These are phyloP conservation scores for Articulospora tetracladia DNA, from an alignment of 495 filamentous ascomycete genomes.

Conservation along the genomic window DNA sequence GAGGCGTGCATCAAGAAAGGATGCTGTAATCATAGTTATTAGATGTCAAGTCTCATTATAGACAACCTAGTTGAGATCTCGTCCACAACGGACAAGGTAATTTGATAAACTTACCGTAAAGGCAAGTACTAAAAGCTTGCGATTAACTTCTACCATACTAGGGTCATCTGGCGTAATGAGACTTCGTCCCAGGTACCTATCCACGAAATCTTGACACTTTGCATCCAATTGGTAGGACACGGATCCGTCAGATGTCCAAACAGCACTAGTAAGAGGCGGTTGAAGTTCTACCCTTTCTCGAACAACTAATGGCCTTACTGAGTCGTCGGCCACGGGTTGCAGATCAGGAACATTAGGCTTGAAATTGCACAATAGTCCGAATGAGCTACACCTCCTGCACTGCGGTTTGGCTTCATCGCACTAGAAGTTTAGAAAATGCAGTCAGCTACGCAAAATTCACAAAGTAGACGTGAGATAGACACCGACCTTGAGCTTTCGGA, in stretches of 20 bases:
- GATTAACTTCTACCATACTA: conserved; percentile 35
- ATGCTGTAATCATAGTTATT: conserved; percentile 32
- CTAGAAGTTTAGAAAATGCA: conserved; percentile 21
- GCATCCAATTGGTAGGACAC: conserved; percentile 32
- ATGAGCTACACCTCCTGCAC: conserved; percentile 40
- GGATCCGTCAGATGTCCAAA: conserved; percentile 25
- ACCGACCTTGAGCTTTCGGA: conserved; percentile 44
- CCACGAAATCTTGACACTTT: conserved; percentile 37
- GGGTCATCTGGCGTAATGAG: conserved; percentile 33
- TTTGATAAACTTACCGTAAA: conserved; percentile 30
- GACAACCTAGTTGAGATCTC: neutral
- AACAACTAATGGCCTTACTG: conserved; percentile 13
- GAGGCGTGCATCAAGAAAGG: conserved; percentile 46
- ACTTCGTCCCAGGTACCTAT: conserved; percentile 34
- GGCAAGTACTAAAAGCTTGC: conserved; percentile 34
- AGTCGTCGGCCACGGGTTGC: conserved; percentile 30
- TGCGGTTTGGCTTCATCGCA: conserved; percentile 43
- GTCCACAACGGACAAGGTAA: neutral
- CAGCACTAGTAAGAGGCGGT: conserved; percentile 26
- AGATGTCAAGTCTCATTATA: neutral
- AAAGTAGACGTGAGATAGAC: conserved; percentile 2
- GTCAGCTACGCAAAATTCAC: conserved; percentile 4
- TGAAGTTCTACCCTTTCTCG: conserved; percentile 17
- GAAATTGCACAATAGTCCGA: conserved; percentile 42
- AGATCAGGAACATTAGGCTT: conserved; percentile 34